Evolutionary conservation across 2,329 filamentous ascomycete genomes (phyloP), one percentile per base, ranked within the genome.

Genomic region (Aspergillus aculeatinus): DNA sequence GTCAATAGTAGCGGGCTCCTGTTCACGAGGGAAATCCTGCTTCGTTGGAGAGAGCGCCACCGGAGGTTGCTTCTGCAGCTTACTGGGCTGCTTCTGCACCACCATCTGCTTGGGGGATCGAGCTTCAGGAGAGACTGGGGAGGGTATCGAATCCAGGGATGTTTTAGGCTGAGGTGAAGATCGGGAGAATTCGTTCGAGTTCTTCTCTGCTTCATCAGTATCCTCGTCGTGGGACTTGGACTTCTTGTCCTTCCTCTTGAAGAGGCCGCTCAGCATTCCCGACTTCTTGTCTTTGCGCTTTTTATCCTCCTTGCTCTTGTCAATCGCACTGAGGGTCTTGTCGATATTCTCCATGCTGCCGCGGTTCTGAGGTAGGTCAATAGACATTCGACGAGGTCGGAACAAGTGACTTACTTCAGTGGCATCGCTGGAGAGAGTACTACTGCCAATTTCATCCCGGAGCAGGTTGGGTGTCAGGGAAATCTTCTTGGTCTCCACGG

Each of bases 401-500:
- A 23, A 29, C 16, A 35, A 25, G 23, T 35, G 35, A 60, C 63
- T 59, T 70, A 79, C 77, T 66, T 79, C 78, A 73, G 73, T 78
- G 52, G 68, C 63, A 16, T 80, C 77, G 48, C 55, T 69, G 12
- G 68, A 60, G 27, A 69, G 59, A n/a, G 57, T 53, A 21, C 59
- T 67, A 51, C 60, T 68, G 61, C 64, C 75, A 11, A 80, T 80
- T 65, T 97, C 93, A 66, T 98, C 94, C 48, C 94, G 88, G 47
- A 98, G 80, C 56, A 99, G 79, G 67, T 96, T 96, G 1, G 95
- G 95, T 3, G 95, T 99, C 49, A 99, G 84, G 0, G 93, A 96
- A 67, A 99, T 98, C 80, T 98, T 98, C 76, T 96, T 92, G 2
- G 95, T 97, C 76, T 98, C 95, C 42, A 92, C 89, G 33, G 87